Conservation (phyloP, 768 basidiomycete species). For the Amanita brunnescens region DNA sequence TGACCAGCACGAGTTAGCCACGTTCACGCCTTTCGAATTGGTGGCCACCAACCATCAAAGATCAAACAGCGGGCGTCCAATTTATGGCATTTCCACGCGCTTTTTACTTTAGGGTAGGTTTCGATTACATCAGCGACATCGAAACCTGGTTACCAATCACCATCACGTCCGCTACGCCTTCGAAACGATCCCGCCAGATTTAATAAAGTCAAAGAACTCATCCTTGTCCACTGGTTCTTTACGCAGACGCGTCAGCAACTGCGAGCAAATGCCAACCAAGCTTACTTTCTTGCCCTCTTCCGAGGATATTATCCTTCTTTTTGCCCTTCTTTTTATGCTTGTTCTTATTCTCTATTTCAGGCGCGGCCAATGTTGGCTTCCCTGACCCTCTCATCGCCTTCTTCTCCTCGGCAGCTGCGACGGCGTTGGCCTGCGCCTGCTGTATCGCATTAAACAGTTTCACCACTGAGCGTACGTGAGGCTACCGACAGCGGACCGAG, state of each 20-base stretch:
- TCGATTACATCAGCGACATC: neutral
- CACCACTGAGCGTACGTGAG: conserved; percentile 43
- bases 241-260: neutral
- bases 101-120: neutral
- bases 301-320: conserved; percentile 45
- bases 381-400: conserved; percentile 63
- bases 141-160: neutral
- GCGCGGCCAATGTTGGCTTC: conserved; percentile 65
- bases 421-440: conserved; percentile 58
- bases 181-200: conserved; percentile 72
- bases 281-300: conserved; percentile 50
- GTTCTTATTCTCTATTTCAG: conserved; percentile 39
- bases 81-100: neutral
- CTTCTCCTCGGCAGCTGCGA: conserved; percentile 43
- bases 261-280: conserved; percentile 4
- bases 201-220: conserved; percentile 76
- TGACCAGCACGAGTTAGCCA: conserved; percentile 5
- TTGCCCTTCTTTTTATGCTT: conserved; percentile 41
- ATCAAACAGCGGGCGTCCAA: conserved; percentile 10
- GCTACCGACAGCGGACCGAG: neutral
- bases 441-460: conserved; percentile 83
- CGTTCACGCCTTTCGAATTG: conserved; percentile 3
- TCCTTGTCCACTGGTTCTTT: conserved; percentile 56
- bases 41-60: conserved; percentile 28
- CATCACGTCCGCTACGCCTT: conserved; percentile 31